phyloP scores from a whole-genome alignment of 2,329 filamentous ascomycete species.

The Penicillium sp. region DNA sequence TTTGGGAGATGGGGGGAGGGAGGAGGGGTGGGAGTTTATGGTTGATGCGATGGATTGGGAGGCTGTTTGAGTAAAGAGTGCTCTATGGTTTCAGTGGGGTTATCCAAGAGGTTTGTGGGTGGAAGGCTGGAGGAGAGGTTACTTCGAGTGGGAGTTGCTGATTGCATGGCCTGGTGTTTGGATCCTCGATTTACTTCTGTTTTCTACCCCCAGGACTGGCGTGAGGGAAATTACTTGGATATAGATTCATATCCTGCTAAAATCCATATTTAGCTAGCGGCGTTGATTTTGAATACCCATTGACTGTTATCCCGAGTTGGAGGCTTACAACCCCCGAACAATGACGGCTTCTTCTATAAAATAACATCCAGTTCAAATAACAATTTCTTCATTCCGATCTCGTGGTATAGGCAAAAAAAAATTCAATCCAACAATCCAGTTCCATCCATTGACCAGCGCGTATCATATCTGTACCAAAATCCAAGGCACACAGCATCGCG shows the following conservation, averaged over 20 bases:
- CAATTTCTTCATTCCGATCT: slow-evolving; percentile 17
- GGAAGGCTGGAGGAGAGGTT: not conserved
- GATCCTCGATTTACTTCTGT: not conserved
- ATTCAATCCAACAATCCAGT: slow-evolving; percentile 9
- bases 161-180: slow-evolving; percentile 15
- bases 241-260: not conserved
- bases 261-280: not conserved
- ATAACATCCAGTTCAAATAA: not conserved
- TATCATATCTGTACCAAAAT: slow-evolving; percentile 10
- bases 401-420: slow-evolving; percentile 20
- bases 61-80: slow-evolving; percentile 26
- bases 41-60: slow-evolving; percentile 65
- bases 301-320: not conserved
- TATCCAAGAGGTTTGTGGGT: no score
- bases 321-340: not conserved
- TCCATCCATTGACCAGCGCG: not conserved
- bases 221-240: not conserved
- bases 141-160: not conserved
- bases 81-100: no score
- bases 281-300: not conserved
- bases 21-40: slow-evolving; percentile 59
- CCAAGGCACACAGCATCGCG: slow-evolving; percentile 6
- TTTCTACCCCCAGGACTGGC: not conserved
- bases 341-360: not conserved
- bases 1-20: slow-evolving; percentile 30